Evolutionary conservation across 495 filamentous ascomycete species (phyloP), one percentile per base, ranked within the genome.

Genomic region (Hyaloscypha finlandica): DNA sequence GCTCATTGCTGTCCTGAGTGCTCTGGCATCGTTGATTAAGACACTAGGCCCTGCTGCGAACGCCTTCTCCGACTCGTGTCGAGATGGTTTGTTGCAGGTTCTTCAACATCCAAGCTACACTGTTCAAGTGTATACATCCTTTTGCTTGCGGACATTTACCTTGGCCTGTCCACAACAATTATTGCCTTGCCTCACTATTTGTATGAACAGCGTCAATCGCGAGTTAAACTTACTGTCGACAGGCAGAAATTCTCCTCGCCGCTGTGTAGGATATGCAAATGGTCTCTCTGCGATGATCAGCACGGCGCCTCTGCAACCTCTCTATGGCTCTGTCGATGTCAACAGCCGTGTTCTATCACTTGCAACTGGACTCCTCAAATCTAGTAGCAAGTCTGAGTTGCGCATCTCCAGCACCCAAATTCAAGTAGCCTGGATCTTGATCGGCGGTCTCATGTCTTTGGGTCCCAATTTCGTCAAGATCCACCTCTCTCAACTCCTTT

Each of bases 381-480:
- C 89, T 0, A 97, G 94, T 77, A 89, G 93, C 35, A 92, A 90
- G 71, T 94, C 92, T 12, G 94, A 99, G 70, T 83, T 99, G 62
- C 89, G 96, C 54, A 89, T 94, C 56, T 94, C 94, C 20, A 90
- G 90, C 71, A 96, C 92, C 19, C 95, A 99, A 74, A 93, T 99
- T 42, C 95, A 99, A 71, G 93, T 98, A 6, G 94, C 95, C 22
- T 99, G 95, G 95, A 96, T 96, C 53, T 77, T 99, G 61, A 96
- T 99, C 64, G 95, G 95, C 39, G 95, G 95, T 0, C 78, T 99
- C 30, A 98, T 98, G 96, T 91, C 94, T 8, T 82, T 98, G 2
- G 95, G 95, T 0, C 96, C 96, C 6, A 97, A 96, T 74, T 99
- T 99, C 75, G 94, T 98, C 77, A 99, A 99, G 78, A 98, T 97